phyloP scores from a whole-genome alignment of 2,329 filamentous ascomycete species.

The Sporothrix phasma region DNA sequence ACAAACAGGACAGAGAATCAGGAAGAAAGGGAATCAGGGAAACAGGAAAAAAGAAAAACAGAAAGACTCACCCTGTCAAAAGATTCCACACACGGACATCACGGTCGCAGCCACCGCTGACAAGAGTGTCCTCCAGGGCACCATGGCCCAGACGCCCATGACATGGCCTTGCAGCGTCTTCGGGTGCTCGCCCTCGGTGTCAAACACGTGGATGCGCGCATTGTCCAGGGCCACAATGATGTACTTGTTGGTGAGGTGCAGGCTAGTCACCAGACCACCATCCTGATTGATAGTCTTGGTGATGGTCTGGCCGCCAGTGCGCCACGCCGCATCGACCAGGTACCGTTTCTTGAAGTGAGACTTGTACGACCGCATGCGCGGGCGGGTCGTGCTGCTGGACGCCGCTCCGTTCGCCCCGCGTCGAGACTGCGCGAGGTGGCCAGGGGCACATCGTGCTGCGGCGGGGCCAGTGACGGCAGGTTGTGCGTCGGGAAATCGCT shows the following conservation, averaged over 20 bases:
- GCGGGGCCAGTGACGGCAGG: conserved; percentile 28
- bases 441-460: conserved; percentile 25
- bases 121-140: conserved; percentile 90
- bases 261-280: conserved; percentile 89
- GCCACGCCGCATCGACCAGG: conserved; percentile 94
- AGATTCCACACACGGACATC: conserved; percentile 97
- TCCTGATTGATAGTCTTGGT: conserved; percentile 88
- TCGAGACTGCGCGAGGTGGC: conserved; percentile 46
- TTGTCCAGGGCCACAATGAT: conserved; percentile 97
- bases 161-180: conserved; percentile 90
- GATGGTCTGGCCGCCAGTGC: conserved; percentile 75
- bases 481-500: conserved; percentile 11
- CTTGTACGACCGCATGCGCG: conserved; percentile 74
- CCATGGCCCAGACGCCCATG: conserved; percentile 99
- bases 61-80: conserved; percentile 64
- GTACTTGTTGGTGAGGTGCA: conserved; percentile 90
- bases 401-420: conserved; percentile 20
- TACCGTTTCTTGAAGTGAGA: conserved; percentile 97
- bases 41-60: not conserved
- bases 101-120: conserved; percentile 91
- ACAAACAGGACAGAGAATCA: no score
- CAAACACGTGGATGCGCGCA: conserved; percentile 96
- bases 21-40: not conserved
- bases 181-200: conserved; percentile 78
- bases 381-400: conserved; percentile 31